Base-by-base conservation (phyloP, 2,329 filamentous ascomycete genomes). In the Arachnopeziza araneosa region DNA sequence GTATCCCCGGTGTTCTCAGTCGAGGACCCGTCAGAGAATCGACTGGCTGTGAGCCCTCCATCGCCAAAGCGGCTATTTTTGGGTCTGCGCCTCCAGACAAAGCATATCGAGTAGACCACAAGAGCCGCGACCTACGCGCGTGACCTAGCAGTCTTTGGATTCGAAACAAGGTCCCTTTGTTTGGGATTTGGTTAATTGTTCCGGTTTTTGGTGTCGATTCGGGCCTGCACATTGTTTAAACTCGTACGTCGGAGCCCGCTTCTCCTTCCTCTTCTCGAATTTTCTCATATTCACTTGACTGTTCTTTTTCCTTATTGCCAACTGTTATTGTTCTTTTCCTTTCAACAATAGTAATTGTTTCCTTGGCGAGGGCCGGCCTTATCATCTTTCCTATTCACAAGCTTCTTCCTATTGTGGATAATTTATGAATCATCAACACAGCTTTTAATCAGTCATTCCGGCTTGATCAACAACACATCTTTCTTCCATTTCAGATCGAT, bases 1-100 rank as follows among this genome's bases (percentile, higher is more conserved):
- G 17, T 6, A 44, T 7, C 10, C 17, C 36, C 17, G 12, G 6
- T 44, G 36, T 44, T 66, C 63, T 68, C 62, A 65, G 55, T 59
- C 21, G 19, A 9, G 52, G 55, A 51, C 14, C 55, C 53, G 24
- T 60, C 61, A 52, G 51, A 59, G 62, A 67, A 65, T 66, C 59
- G 64, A 70, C 59, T 71, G 69, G 69, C 58, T 64, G 63, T 55
- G 59, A 69, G 63, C 44, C 58, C 52, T 64, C 61, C 36, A 52
- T 62, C 63, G 50, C 36, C 56, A 66, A 66, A 65, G 66, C 66
- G 66, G 56, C 66, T 70, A 70, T 70, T 69, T 67, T 66, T 60
- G 63, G 65, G 52, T 30, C 55, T 60, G 62, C 66, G 66, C 55
- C 63, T 63, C 58, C 65, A 51, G 63, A 68, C 67, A 69, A 70